phyloP scores from a whole-genome alignment of 495 filamentous ascomycete genomes.

The Aspergillus ellipticus region DNA sequence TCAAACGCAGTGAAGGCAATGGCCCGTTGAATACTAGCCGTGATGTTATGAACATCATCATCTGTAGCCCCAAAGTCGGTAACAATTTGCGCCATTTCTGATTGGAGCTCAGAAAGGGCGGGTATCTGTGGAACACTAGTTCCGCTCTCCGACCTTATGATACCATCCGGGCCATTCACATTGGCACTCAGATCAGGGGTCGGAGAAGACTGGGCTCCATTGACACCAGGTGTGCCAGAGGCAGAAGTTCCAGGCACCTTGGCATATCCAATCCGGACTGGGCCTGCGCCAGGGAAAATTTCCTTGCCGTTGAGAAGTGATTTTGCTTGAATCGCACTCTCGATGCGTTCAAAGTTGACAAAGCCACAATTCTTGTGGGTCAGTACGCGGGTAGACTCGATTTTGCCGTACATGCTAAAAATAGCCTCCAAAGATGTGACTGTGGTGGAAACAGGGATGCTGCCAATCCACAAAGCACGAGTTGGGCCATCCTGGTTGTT shows the following conservation, averaged over 20 bases:
- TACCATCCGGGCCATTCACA: slow-evolving; percentile 26
- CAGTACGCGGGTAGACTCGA: slow-evolving; percentile 87
- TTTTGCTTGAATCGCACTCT: slow-evolving; percentile 86
- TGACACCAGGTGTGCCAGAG: slow-evolving; percentile 74
- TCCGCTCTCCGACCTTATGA: slow-evolving; percentile 38
- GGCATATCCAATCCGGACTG: slow-evolving; percentile 92
- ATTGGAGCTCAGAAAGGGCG: slow-evolving; percentile 67
- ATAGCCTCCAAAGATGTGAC: slow-evolving; percentile 89
- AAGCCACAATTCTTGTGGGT: slow-evolving; percentile 99
- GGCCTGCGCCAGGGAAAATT: slow-evolving; percentile 95
- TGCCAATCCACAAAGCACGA: slow-evolving; percentile 92
- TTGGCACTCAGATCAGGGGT: slow-evolving; percentile 73
- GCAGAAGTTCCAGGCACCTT: slow-evolving; percentile 87
- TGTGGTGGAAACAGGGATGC: slow-evolving; percentile 95
- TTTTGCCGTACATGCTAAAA: slow-evolving; percentile 85
- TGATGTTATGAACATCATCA: slow-evolving; percentile 74
- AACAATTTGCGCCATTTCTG: slow-evolving; percentile 83
- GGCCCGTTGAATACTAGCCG: slow-evolving; percentile 66
- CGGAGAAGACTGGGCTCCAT: slow-evolving; percentile 82
- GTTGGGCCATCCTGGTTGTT: slow-evolving; percentile 84
- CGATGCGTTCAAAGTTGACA: slow-evolving; percentile 89
- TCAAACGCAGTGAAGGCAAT: slow-evolving; percentile 69
- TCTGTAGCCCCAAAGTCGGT: slow-evolving; percentile 81
- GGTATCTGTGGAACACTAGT: slow-evolving; percentile 62
- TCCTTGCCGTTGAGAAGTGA: slow-evolving; percentile 89